phyloP scores from a whole-genome alignment of 1,284 basidiomycete species.

The Termitomyces sp. region DNA sequence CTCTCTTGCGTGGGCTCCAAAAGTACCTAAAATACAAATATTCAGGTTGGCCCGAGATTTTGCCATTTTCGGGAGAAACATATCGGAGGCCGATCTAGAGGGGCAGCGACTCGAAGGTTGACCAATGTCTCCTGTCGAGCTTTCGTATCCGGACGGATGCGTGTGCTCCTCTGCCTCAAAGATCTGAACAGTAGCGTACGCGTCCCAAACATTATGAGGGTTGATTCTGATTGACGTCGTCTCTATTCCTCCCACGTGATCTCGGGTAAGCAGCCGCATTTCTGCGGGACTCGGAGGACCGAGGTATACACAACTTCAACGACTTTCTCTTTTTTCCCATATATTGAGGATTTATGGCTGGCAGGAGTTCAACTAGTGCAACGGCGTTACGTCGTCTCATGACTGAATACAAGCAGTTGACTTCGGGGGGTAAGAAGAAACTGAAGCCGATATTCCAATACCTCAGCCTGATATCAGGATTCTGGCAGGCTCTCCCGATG shows the following conservation, averaged over 20 bases:
- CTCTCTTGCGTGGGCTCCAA: too few species aligned
- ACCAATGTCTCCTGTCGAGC: not conserved
- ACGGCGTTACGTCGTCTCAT: slow-evolving; percentile 79
- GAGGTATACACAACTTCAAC: not conserved
- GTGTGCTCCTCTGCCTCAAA: not conserved
- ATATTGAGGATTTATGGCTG: slow-evolving; percentile 26
- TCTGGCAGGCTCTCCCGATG: slow-evolving; percentile 72
- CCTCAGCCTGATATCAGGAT: slow-evolving; percentile 6
- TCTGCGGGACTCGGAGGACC: too few species aligned
- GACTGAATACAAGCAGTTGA: slow-evolving; percentile 92
- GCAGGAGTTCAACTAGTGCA: slow-evolving; percentile 44
- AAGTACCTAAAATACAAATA: not conserved
- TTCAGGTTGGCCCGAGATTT: not conserved
- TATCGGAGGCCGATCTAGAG: too few species aligned
- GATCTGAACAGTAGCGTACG: not conserved
- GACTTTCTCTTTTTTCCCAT: slow-evolving; percentile 3
- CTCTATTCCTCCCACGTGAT: not conserved
- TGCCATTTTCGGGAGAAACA: not conserved
- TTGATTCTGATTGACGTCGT: not conserved
- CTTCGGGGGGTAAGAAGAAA: slow-evolving; percentile 37
- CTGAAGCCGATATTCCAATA: not conserved
- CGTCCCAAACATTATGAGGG: not conserved
- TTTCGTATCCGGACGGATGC: not conserved
- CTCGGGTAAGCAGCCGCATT: too few species aligned
- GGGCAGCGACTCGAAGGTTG: not conserved